Evolutionary conservation across 352 stramenopile species (phyloP), one percentile per base, ranked within the genome.

Genomic region (Globisporangium mamillatum): DNA sequence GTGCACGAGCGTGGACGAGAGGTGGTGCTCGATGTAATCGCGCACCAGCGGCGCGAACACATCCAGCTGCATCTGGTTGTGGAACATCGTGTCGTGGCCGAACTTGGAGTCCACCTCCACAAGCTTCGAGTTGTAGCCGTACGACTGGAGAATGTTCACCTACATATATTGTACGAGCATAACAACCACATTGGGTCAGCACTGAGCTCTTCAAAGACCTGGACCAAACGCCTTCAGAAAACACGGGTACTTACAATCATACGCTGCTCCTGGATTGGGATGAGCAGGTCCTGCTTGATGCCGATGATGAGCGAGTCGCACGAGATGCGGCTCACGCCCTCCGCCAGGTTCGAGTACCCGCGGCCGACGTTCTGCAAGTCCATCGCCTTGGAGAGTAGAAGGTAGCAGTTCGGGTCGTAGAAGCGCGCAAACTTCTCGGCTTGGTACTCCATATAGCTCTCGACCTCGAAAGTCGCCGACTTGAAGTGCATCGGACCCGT

Each of bases 401-500:
- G 60, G 71, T 97, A 97, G 76, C 89, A 95, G 74, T 97, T 96
- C 1, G 89, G 84, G 64, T 97, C 90, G 64, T 88, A 96, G 24
- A 86, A 65, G 9, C 86, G 85, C 29, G 88, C 88, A 62, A 97
- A 97, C 69, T 95, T 95, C 67, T 72, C 83, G 38, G 83, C 89
- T 68, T 97, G 86, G 75, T 97, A 94, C 65, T 93, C 82, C 88
- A 97, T 93, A 81, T 97, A 97, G 60, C 77, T 89, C 75, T 97
- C 90, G 0, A 97, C 88, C 34, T 97, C 90, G 55, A 97, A 97
- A 14, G 86, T 95, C 16, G 81, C 66, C n/a, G 77, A 76, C 67
- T 84, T 88, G 62, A 94, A 93, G 50, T 94, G 78, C 70, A 80
- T 79, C 16, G 73, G 72, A 3, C 84, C 85, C 4, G 77, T 91